Base-by-base conservation (phyloP, 805 yeast genomes). In the Ogataea nonfermentans region DNA sequence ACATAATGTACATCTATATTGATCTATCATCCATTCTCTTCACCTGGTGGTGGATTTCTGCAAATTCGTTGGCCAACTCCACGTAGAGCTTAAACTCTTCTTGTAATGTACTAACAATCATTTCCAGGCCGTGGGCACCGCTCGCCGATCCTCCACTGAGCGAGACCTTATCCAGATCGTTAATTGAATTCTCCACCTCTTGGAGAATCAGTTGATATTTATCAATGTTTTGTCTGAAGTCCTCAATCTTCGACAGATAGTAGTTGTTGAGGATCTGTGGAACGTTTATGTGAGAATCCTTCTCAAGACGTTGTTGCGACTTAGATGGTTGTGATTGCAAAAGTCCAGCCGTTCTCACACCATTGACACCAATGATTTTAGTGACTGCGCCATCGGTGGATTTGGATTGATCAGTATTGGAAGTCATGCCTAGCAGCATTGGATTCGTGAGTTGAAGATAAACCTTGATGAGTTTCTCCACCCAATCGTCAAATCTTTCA, bases 31-130 rank as follows among this genome's bases (percentile, higher is more conserved):
- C 45, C 4, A 62, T 13, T 20, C 52, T 51, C 22, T 65, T 71
- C 4, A 73, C 72, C 35, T 65, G 66, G 48, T 75, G 79, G 60
- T 84, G 91, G 28, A 82, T 59, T 49, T 79, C 85, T 2, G 91
- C 90, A 56, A 82, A 72, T 28, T 77, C 73, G 57, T 83, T 85
- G 34, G 90, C 82, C 30, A 81, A 68, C 57, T 83, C 90, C 79
- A 83, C 80, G 60, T 82, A 84, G 37, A 84, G 63, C 30, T 68
- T 68, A 56, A 81, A 84, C 59, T 84, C 91, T 50, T 78, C 80
- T 40, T 76, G 76, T 17, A 84, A 71, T 0, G 86, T 79, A 34
- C 73, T 71, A 11, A 81, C 75, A 19, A 83, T 71, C 47, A 73
- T 68, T 43, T 55, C 79, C 61, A 74, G 51, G 0, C 73, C 73